Evolutionary conservation across 1,139 yeast genomes (phyloP), one percentile per base, ranked within the genome.

Genomic region (Debaryomyces udenii): DNA sequence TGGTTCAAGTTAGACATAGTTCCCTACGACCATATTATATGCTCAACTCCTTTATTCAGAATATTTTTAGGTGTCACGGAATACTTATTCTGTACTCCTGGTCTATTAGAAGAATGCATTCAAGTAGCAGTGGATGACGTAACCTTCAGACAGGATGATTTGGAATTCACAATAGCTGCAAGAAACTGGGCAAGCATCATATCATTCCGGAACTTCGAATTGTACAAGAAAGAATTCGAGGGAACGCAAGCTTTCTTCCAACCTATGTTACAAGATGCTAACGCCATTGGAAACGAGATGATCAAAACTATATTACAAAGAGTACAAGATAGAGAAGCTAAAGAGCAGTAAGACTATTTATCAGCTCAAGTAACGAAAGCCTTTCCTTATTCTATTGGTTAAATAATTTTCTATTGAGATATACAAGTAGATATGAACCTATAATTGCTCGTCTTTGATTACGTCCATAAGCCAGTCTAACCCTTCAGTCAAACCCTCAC

Each of bases 381-480:
- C 9, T 22, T 35, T 35, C 20, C 22, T n/a, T 28, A 15, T 35
- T 27, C 30, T 35, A 22, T 27, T 35, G 22, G 27, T 17, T 35
- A 35, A 20, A 16, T 29, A 16, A 18, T 29, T 28, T 35, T 31
- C 28, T 27, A 27, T 20, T n/a, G 33, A 35, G 28, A 34, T 27
- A 34, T 11, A 26, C 11, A 34, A 34, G 24, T 34, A 26, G 16
- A 34, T 34, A 36, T 29, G 18, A 22, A 24, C 30, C 52, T 64
- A 83, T 65, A 85, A 70, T 57, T 86, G 94, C 61, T 86, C 97
- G 56, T 93, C 99, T 62, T 88, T 87, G 50, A 93, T 90, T 35
- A 90, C 97, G 58, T 93, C 97, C 66, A 90, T 94, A 56, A 93
- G 61, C 99, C 99, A 93, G 64, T 93, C 98, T 57, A 93, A 76